Evolutionary conservation across 2,329 filamentous ascomycete genomes (phyloP), one percentile per base, ranked within the genome.

Genomic region (Hysterium pulicare): DNA sequence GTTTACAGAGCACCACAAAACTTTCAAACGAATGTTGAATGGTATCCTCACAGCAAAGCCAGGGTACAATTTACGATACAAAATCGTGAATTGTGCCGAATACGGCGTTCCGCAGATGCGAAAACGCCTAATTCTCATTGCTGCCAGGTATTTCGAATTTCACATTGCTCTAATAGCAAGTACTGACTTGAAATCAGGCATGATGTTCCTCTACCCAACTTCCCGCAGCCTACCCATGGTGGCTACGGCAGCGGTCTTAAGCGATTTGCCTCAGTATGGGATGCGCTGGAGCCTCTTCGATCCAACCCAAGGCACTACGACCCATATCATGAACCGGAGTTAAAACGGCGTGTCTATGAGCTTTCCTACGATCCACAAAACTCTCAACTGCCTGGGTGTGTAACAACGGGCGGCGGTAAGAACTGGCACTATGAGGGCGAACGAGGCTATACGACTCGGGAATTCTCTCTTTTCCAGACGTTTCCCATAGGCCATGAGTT

Each of bases 61-160:
- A n/a, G 57, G 58, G 0, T 66, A 64, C 23, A 45, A 61, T 20
- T 16, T 64, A 0, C 39, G 58, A 0, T 66, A 56, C 15, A 51
- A 47, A 8, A 40, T 60, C 0, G 32, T 42, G 3, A 40, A 64
- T 16, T 17, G 55, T 2, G 41, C 53, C 0, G 36, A 47, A 5
- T 55, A 48, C 15, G 59, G 59, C 2, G n/a, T 65, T 0, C 45
- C 50, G 0, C 61, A 65, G 32, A 40, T 42, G 0, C 53, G 62
- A 1, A 52, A 48, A n/a, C 52, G 62, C 0, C 44, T 66, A 1
- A 21, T 66, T 0, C 45, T 66, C 11, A 49, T 63, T n/a, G 57
- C 46, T 8, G 55, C 61, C 5, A 47, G 42, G 55, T 59, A 52
- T 40, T 44, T 30, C n/a, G n/a, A n/a, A n/a, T n/a, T n/a, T n/a